Evolutionary conservation across 331 rosid genomes (phyloP), one percentile per base, ranked within the genome.

Genomic region (Saraca asoca): DNA sequence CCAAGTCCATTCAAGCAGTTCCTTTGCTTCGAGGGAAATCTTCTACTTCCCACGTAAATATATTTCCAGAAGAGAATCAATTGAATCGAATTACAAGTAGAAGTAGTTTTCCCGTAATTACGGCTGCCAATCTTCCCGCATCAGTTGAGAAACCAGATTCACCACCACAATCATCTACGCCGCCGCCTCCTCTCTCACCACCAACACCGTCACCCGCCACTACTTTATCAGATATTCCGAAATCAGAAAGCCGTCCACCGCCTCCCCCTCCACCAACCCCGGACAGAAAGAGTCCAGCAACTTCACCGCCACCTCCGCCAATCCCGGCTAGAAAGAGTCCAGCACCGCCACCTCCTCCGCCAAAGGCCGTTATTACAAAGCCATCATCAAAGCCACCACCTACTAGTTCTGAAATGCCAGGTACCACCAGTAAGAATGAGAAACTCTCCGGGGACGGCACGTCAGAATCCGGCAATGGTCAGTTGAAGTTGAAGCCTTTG

Each of bases 21-120:
- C 88, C 95, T 71, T 70, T 94, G 12, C 89, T 94, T 54, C 81
- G 96, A 51, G 99, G 89, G 41, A 80, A 62, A 68, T 90, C 99
- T 77, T 90, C 97, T 5, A 73, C 81, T 33, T 88, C 99, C 0
- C 88, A 86, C 15, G 69, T 79, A 31, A 72, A 75, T 33, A 73
- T 76, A 49, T 56, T 58, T 2, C 78, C 88, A 7, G 82, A 78
- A 46, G 72, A 68, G 10, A 62, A 37, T 37, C 45, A 73, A 7
- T 51, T 66, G 5, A 64, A 59, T 55, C 58, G 74, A 53, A 70
- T 71, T 52, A 70, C 73, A 79, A 78, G 62, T 24, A 63, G 43
- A 34, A 73, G 45, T 58, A 45, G 61, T 42, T 76, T 75, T 54
- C 75, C 75, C 58, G 62, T 72, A 24, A 1, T 1, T 48, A 58